Percentiles rank a stretch among this genome's conserved stretches.
phyloP scores from a whole-genome alignment of 805 yeast genomes.

The Zygoascus biomembranicola region DNA sequence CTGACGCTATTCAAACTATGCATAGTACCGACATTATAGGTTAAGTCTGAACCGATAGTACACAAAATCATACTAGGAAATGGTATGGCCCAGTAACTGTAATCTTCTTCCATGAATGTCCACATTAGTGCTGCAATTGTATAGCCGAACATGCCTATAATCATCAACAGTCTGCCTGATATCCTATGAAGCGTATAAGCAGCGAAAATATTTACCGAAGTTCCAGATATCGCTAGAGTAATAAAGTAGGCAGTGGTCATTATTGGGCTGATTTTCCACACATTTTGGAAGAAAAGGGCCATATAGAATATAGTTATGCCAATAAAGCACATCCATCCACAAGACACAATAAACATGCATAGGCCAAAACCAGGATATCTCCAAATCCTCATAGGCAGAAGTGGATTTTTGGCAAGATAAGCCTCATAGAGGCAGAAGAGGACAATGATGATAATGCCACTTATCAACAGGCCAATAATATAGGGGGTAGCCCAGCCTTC shows the following conservation, averaged over 20 bases:
- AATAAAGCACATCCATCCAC: slow-evolving; percentile 36
- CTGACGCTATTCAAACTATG: slow-evolving; percentile 37
- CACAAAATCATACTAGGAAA: slow-evolving; percentile 35
- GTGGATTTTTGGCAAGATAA: slow-evolving; percentile 34
- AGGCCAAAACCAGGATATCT: slow-evolving; percentile 33
- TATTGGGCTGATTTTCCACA: slow-evolving; percentile 32
- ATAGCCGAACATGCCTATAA: slow-evolving; percentile 32
- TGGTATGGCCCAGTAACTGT: slow-evolving; percentile 39
- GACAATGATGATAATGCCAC: slow-evolving; percentile 31
- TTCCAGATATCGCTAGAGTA: slow-evolving; percentile 38
- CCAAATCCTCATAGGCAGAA: slow-evolving; percentile 42
- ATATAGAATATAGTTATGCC: slow-evolving; percentile 36
- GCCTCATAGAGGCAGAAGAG: slow-evolving; percentile 33
- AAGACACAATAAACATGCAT: slow-evolving; percentile 31
- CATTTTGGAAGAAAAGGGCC: slow-evolving; percentile 36
- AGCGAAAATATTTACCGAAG: slow-evolving; percentile 36
- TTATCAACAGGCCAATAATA: slow-evolving; percentile 36
- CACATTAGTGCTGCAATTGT: slow-evolving; percentile 33
- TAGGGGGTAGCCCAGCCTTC: slow-evolving; percentile 42
- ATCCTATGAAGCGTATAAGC: slow-evolving; percentile 39
- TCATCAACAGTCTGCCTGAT: slow-evolving; percentile 34
- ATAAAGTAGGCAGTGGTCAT: slow-evolving; percentile 37
- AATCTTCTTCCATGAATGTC: slow-evolving; percentile 32
- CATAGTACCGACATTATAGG: slow-evolving; percentile 39
- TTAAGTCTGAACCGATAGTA: slow-evolving; percentile 41